phyloP scores from a whole-genome alignment of 352 stramenopile genomes.

The Globisporangium splendens region DNA sequence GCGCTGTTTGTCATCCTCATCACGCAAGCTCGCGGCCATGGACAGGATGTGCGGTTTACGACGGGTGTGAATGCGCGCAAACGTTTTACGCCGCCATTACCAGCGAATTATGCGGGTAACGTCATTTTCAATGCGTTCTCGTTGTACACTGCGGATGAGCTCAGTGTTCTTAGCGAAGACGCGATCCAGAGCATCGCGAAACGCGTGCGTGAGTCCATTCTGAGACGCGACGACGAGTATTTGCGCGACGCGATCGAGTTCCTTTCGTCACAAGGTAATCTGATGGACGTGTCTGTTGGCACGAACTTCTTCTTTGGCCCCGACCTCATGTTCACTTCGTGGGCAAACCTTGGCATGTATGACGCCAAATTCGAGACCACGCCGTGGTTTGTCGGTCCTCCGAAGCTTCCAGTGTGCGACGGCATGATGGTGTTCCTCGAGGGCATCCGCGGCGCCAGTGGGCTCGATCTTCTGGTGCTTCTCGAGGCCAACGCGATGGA shows the following conservation, averaged over 20 bases:
- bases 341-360: constrained; percentile 58
- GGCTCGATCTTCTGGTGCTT: constrained; percentile 45
- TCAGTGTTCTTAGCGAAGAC: constrained; percentile 13
- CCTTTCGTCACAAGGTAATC: constrained; percentile 26
- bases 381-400: constrained; percentile 36
- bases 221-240: constrained; percentile 30
- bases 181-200: constrained; percentile 24
- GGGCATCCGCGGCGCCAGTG: constrained; percentile 23
- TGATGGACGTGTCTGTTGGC: constrained; percentile 30
- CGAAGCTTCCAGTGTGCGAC: constrained; percentile 31
- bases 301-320: constrained; percentile 46
- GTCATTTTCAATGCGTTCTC: constrained; percentile 55
- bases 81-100: constrained; percentile 38
- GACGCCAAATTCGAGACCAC: constrained; percentile 41
- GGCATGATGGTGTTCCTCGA: constrained; percentile 53
- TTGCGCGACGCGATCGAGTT: constrained; percentile 54
- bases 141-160: constrained; percentile 24
- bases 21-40: constrained; percentile 39
- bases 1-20: constrained; percentile 51
- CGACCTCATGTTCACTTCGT: constrained; percentile 64
- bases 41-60: constrained; percentile 38
- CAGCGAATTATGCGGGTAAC: constrained; percentile 44
- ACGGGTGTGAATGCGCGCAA: constrained; percentile 48
- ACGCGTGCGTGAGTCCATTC: constrained; percentile 42
- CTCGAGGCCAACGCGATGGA: constrained; percentile 35